Conservation (phyloP, 2,329 filamentous ascomycete species). For the Daldinia sp. region DNA sequence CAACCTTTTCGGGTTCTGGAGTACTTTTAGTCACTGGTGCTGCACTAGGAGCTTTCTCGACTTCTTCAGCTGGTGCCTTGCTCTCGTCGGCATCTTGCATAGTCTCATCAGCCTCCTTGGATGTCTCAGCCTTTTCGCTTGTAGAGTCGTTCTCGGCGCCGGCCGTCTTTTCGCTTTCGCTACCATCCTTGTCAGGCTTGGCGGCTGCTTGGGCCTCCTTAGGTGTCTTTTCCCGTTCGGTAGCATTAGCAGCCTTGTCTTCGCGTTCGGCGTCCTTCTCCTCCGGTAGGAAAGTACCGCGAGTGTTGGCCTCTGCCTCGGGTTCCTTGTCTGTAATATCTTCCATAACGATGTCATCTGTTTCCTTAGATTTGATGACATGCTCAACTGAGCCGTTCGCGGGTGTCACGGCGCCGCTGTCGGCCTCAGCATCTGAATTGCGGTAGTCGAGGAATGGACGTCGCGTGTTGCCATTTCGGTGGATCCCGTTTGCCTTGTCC, state of each 20-base stretch:
- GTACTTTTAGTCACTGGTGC: slow-evolving; percentile 35
- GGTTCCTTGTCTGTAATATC: slow-evolving; percentile 39
- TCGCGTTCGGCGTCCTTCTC: slow-evolving; percentile 35
- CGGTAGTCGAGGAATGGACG: slow-evolving; percentile 61
- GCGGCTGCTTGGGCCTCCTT: slow-evolving; percentile 42
- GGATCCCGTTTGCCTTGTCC: slow-evolving; percentile 75
- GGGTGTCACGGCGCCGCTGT: slow-evolving; percentile 52
- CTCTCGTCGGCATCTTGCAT: slow-evolving; percentile 39
- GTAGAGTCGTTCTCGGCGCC: slow-evolving; percentile 13
- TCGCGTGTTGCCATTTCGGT: slow-evolving; percentile 58
- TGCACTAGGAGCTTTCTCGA: slow-evolving; percentile 38
- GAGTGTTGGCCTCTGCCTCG: slow-evolving; percentile 47
- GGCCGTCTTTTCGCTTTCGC: slow-evolving; percentile 31
- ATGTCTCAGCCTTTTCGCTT: slow-evolving; percentile 24
- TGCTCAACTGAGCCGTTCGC: slow-evolving; percentile 48
- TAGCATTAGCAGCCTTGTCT: slow-evolving; percentile 30
- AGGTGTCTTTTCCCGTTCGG: slow-evolving; percentile 39
- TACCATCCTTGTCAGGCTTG: slow-evolving; percentile 46
- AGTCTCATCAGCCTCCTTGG: slow-evolving; percentile 40
- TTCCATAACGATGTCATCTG: slow-evolving; percentile 53
- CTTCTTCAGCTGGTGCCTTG: slow-evolving; percentile 30
- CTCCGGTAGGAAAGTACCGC: slow-evolving; percentile 37
- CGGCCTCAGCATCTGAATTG: slow-evolving; percentile 55
- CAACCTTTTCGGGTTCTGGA: slow-evolving; percentile 47
- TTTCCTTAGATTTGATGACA: slow-evolving; percentile 49